Evolutionary conservation across 768 basidiomycete genomes (phyloP), one percentile per base, ranked within the genome.

Genomic region (Sporobolomyces pararoseus): DNA sequence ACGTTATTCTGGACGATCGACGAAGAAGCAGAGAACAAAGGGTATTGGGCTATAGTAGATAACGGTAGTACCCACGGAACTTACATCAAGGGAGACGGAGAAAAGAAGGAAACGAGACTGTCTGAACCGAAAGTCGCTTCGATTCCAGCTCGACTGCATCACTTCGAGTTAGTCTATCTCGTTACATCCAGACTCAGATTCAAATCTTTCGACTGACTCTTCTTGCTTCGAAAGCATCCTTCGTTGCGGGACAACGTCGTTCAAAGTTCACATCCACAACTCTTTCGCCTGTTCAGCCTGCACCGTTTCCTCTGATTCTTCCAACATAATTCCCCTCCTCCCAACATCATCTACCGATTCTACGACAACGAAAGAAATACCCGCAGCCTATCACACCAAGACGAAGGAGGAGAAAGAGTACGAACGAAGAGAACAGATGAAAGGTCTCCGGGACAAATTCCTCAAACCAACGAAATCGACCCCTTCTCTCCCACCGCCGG

Each of bases 31-130:
- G 67, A 53, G 17, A 60, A 66, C 1, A 32, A 53, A 4, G 77
- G 79, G 19, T 84, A 85, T 66, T 91, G 89, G 89, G 83, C 84
- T 4, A 80, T 89, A 35, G 89, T 90, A 14, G 90, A 92, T 77
- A 89, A 89, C 86, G 90, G 89, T 14, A 89, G 88, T 61, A 88
- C 86, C 78, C 90, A 92, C 72, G 90, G 90, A 5, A 91, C 90
- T 0, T 91, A 86, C 77, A 64, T 89, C 66, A 61, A 42, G 25
- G 21, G 50, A 9, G 42, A 53, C 2, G 50, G 54, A 16, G 57
- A 49, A 9, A 31, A 39, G 31, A 27, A 39, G 23, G 39, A 39
- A 32, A 7, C 42, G n/a, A 51, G 72, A 16, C 37, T 73, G 12
- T 62, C 64, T 0, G 52, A 65, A 16, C 6, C 68, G 2, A 73